phyloP scores from a whole-genome alignment of 2,329 filamentous ascomycete genomes.

The Fonsecaea multimorphosa region DNA sequence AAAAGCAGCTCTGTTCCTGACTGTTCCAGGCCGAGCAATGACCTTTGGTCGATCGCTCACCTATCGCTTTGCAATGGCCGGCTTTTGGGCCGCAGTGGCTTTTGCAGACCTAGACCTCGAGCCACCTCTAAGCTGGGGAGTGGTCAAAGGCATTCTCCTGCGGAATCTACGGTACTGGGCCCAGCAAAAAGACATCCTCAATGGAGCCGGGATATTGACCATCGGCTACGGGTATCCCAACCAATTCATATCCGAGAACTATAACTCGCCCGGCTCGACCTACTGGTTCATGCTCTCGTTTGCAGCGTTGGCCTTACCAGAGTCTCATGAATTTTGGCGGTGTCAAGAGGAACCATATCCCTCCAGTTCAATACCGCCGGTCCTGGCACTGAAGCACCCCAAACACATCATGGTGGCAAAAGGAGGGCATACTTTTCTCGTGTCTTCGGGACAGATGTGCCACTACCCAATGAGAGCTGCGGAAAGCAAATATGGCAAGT shows the following conservation, averaged over 20 bases:
- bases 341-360: conserved; percentile 68
- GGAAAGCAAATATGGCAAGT: conserved; percentile 80
- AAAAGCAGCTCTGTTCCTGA: background rate
- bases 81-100: conserved; percentile 78
- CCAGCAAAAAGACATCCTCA: conserved; percentile 75
- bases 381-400: conserved; percentile 69
- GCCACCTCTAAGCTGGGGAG: conserved; percentile 75
- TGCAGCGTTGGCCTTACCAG: conserved; percentile 72
- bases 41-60: conserved; percentile 79
- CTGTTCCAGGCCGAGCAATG: conserved; percentile 62
- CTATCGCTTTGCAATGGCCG: conserved; percentile 85
- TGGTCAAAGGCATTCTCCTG: conserved; percentile 76
- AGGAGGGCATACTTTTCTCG: conserved; percentile 76
- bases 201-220: conserved; percentile 73
- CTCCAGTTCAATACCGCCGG: conserved; percentile 60
- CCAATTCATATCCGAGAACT: conserved; percentile 82
- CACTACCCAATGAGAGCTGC: conserved; percentile 82
- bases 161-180: conserved; percentile 82
- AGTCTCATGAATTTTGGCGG: conserved; percentile 76
- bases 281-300: conserved; percentile 84
- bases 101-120: conserved; percentile 77
- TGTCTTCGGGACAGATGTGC: conserved; percentile 79
- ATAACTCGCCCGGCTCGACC: conserved; percentile 74
- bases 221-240: conserved; percentile 81
- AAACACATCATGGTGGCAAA: conserved; percentile 74